A percentile compares a stretch with the other conserved stretches of the same genome.
Evolutionary conservation across 75 land plant genomes (phyloP).

Genomic region (Sequoia sempervirens): DNA sequence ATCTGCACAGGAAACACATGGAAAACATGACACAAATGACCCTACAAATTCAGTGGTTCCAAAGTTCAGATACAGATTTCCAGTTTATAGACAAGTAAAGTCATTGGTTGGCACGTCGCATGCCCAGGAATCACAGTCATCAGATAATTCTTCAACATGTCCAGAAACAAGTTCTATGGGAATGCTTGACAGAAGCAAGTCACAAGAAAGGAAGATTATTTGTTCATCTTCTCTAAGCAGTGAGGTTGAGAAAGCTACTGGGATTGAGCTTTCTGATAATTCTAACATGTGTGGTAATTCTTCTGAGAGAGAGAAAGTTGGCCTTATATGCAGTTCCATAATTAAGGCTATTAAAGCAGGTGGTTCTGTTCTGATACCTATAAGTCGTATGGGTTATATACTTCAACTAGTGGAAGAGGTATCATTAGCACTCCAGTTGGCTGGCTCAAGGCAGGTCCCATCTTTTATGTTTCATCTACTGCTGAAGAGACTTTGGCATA

Average conservation of each 20-base stretch:
- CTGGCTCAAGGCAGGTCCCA: conserved; percentile 56
- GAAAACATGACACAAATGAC: background rate
- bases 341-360: conserved; percentile 55
- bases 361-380: conserved; percentile 79
- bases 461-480: conserved; percentile 64
- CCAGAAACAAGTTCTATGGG: background rate
- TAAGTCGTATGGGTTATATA: conserved; percentile 47
- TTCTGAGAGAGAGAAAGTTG: conserved; percentile 43
- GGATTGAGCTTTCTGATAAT: background rate
- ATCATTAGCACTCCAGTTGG: conserved; percentile 22
- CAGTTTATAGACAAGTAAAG: conserved; percentile 5
- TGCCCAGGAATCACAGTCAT: background rate
- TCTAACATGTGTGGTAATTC: conserved; percentile 11
- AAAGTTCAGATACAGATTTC: conserved; percentile 10
- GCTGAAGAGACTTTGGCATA: conserved; percentile 79
- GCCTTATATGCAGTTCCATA: conserved; percentile 46
- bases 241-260: background rate
- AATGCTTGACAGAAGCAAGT: background rate
- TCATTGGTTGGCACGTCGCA: background rate
- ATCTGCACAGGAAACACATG: background rate
- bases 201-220: background rate
- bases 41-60: background rate
- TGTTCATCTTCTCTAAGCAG: background rate
- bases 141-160: background rate
- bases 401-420: conserved; percentile 72